phyloP scores from a whole-genome alignment of 352 stramenopile species.

The Globisporangium carolinianum region DNA sequence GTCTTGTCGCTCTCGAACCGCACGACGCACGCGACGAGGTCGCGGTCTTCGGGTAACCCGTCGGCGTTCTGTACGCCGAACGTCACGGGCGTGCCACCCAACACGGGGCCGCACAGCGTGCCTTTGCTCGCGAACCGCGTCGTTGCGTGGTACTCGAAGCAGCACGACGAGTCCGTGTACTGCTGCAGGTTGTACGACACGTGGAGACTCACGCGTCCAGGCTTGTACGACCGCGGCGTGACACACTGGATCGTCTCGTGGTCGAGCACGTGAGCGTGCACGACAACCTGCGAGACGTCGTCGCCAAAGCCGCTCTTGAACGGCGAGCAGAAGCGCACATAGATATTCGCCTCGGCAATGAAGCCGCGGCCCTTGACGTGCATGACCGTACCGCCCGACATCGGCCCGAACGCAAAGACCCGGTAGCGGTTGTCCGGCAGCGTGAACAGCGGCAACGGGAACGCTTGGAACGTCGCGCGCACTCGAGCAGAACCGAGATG shows the following conservation, averaged over 20 bases:
- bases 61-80: slow-evolving; percentile 31
- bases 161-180: slow-evolving; percentile 57
- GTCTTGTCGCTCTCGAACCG: slow-evolving; percentile 40
- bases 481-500: not conserved
- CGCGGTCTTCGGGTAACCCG: slow-evolving; percentile 33
- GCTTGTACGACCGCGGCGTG: slow-evolving; percentile 23
- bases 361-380: slow-evolving; percentile 54
- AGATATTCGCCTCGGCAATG: slow-evolving; percentile 51
- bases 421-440: slow-evolving; percentile 31
- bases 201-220: slow-evolving; percentile 37
- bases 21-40: slow-evolving; percentile 32
- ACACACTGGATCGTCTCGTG: slow-evolving; percentile 42
- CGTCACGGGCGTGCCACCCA: slow-evolving; percentile 39
- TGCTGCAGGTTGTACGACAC: slow-evolving; percentile 72
- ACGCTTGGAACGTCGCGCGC: slow-evolving; percentile 38
- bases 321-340: slow-evolving; percentile 51
- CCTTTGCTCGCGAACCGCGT: slow-evolving; percentile 34
- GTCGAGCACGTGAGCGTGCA: slow-evolving; percentile 47
- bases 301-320: slow-evolving; percentile 26
- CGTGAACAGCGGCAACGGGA: slow-evolving; percentile 48
- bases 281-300: slow-evolving; percentile 27
- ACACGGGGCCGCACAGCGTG: slow-evolving; percentile 49
- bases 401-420: slow-evolving; percentile 43
- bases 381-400: slow-evolving; percentile 38
- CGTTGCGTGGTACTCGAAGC: slow-evolving; percentile 59